phyloP scores from a whole-genome alignment of 495 filamentous ascomycete species.

The Endocarpon pusillum region DNA sequence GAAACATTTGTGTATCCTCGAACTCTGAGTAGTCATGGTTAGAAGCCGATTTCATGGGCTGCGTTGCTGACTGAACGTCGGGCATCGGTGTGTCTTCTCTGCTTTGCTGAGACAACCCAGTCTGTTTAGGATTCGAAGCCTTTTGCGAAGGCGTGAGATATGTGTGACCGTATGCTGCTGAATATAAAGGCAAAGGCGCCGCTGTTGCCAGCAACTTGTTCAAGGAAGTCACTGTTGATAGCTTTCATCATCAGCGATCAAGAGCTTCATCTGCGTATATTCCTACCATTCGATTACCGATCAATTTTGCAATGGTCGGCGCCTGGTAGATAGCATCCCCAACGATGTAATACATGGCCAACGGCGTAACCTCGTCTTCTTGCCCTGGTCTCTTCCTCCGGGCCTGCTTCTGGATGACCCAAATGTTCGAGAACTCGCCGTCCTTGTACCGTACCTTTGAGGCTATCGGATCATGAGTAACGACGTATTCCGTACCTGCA shows the following conservation, averaged over 20 bases:
- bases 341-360: slow-evolving; percentile 68
- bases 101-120: slow-evolving; percentile 25
- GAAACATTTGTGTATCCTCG: slow-evolving; percentile 37
- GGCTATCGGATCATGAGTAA: slow-evolving; percentile 51
- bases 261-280: not conserved
- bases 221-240: slow-evolving; percentile 44
- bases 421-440: slow-evolving; percentile 50
- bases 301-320: slow-evolving; percentile 57
- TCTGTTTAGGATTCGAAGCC: slow-evolving; percentile 16
- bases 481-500: slow-evolving; percentile 69
- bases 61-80: slow-evolving; percentile 25
- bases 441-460: slow-evolving; percentile 44
- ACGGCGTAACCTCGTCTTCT: slow-evolving; percentile 53
- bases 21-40: slow-evolving; percentile 14
- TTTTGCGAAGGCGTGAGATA: slow-evolving; percentile 42
- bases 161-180: slow-evolving; percentile 54
- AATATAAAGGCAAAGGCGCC: slow-evolving; percentile 49
- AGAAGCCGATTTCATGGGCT: slow-evolving; percentile 15
- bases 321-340: slow-evolving; percentile 84
- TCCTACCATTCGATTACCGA: slow-evolving; percentile 59
- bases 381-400: slow-evolving; percentile 38
- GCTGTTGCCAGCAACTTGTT: slow-evolving; percentile 46
- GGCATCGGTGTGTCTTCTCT: slow-evolving; percentile 47
- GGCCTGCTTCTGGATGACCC: slow-evolving; percentile 84
- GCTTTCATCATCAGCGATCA: slow-evolving; percentile 22